These are phyloP conservation scores for Globisporangium orthogonon DNA, from an alignment of 352 stramenopile species.

Conservation along the genomic window DNA sequence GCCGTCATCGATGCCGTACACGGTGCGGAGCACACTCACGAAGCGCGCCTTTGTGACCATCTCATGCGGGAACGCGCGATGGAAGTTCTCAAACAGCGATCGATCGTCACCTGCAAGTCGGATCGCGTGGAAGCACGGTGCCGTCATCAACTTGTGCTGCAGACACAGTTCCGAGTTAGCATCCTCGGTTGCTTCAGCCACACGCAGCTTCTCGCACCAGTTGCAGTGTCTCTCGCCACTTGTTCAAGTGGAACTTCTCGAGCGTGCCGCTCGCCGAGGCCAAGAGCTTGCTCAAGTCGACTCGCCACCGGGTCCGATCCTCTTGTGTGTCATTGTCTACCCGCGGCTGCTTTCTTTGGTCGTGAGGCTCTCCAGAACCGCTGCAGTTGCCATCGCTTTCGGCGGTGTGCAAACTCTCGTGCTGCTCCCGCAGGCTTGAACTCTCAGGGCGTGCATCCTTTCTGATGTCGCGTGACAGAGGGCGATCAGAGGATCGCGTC, in stretches of 20 bases:
- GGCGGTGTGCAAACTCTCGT: neutral
- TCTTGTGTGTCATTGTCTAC: neutral
- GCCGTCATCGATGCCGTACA: constrained; percentile 35
- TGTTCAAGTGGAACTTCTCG: constrained; percentile 54
- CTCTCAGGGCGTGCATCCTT: neutral
- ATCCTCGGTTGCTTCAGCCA: neutral
- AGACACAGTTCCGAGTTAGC: neutral
- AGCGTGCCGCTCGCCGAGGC: constrained; percentile 33
- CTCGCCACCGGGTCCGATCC: neutral
- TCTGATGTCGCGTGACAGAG: neutral
- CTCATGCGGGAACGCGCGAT: constrained; percentile 60
- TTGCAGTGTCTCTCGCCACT: constrained; percentile 51
- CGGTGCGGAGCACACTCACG: constrained; percentile 47
- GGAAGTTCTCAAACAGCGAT: constrained; percentile 63
- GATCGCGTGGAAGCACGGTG: constrained; percentile 36
- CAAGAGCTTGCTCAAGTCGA: constrained; percentile 7
- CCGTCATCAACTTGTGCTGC: constrained; percentile 32
- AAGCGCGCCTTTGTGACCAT: constrained; percentile 66
- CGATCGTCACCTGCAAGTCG: constrained; percentile 52
- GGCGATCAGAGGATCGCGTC: neutral
- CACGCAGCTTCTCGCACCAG: constrained; percentile 22
- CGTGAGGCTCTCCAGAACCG: neutral
- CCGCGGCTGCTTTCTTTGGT: neutral
- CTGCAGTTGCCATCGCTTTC: neutral
- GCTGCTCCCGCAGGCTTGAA: neutral